These are phyloP conservation scores for Tetradesmus obliquus DNA, from an alignment of 139 green algal genomes.

Conservation along the genomic window DNA sequence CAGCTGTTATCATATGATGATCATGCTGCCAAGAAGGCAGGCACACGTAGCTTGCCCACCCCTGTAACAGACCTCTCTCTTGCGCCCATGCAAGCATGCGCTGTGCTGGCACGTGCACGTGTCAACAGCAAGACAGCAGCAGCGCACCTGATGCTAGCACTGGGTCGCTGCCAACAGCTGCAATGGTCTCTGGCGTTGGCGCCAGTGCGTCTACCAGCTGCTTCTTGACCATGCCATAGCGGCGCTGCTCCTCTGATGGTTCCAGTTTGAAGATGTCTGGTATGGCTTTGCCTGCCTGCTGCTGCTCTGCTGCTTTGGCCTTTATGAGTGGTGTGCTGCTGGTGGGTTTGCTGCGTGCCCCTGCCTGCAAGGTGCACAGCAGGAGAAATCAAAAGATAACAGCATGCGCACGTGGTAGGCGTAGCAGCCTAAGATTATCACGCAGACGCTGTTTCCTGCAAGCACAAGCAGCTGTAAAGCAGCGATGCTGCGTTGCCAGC, in stretches of 20 bases:
- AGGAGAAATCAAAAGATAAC: background rate
- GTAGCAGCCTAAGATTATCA: background rate
- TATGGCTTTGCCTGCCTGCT: constrained; percentile 52
- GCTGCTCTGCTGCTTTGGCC: constrained; percentile 14
- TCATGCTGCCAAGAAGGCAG: too few relatives aligned
- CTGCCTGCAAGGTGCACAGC: background rate
- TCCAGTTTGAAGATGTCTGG: constrained; percentile 56
- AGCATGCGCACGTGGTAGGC: too few relatives aligned
- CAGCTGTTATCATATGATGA: too few relatives aligned
- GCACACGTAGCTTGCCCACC: too few relatives aligned
- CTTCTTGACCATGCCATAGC: background rate
- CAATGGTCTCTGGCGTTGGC: constrained; percentile 53
- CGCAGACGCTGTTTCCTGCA: background rate
- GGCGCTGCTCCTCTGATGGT: constrained; percentile 51
- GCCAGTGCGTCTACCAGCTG: constrained; percentile 51
- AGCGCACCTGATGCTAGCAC: constrained; percentile 45
- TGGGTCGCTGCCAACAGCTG: constrained; percentile 38
- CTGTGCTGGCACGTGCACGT: background rate
- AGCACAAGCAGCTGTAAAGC: background rate
- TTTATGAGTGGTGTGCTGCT: background rate
- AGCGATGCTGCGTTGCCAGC: background rate
- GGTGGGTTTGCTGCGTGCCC: background rate
- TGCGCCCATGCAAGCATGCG: background rate
- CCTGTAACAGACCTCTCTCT: too few relatives aligned
- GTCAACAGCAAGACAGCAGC: background rate